phyloP scores from a whole-genome alignment of 805 yeast genomes.

The Allodekkera sacchari region DNA sequence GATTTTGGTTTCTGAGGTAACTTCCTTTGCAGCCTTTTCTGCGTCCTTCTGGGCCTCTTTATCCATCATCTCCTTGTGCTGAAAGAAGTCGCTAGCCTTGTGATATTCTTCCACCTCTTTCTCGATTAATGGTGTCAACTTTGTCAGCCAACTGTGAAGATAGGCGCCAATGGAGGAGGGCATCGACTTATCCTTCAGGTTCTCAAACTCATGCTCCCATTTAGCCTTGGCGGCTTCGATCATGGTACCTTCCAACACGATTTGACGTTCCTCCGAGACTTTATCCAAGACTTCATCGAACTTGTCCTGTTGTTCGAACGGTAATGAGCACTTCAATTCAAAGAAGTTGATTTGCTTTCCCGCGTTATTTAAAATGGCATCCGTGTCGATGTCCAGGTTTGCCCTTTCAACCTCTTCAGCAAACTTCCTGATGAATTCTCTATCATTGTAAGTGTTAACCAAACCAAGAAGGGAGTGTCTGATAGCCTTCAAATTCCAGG shows the following conservation, averaged over 20 bases:
- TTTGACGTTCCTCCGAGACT: slow-evolving; percentile 71
- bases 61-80: slow-evolving; percentile 2
- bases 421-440: slow-evolving; percentile 16
- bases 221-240: slow-evolving; percentile 78
- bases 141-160: slow-evolving; percentile 78
- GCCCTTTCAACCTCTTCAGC: slow-evolving; percentile 14
- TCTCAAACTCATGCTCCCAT: slow-evolving; percentile 79
- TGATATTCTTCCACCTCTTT: slow-evolving; percentile 56
- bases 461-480: slow-evolving; percentile 63
- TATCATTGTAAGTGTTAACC: slow-evolving; percentile 17
- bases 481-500: slow-evolving; percentile 71
- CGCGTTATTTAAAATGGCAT: slow-evolving; percentile 6
- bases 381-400: slow-evolving; percentile 14
- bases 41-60: slow-evolving; percentile 7
- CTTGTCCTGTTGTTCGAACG: slow-evolving; percentile 35
- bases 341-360: slow-evolving; percentile 46
- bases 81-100: slow-evolving; percentile 27
- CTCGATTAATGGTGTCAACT: slow-evolving; percentile 60
- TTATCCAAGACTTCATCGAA: slow-evolving; percentile 64
- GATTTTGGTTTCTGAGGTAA: not conserved
- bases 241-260: slow-evolving; percentile 66
- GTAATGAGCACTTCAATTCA: slow-evolving; percentile 49
- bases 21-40: slow-evolving; percentile 14
- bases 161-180: slow-evolving; percentile 60
- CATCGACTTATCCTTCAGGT: slow-evolving; percentile 29